Evolutionary conservation across 768 basidiomycete genomes (phyloP), one percentile per base, ranked within the genome.

Genomic region (Auricularia sp.): DNA sequence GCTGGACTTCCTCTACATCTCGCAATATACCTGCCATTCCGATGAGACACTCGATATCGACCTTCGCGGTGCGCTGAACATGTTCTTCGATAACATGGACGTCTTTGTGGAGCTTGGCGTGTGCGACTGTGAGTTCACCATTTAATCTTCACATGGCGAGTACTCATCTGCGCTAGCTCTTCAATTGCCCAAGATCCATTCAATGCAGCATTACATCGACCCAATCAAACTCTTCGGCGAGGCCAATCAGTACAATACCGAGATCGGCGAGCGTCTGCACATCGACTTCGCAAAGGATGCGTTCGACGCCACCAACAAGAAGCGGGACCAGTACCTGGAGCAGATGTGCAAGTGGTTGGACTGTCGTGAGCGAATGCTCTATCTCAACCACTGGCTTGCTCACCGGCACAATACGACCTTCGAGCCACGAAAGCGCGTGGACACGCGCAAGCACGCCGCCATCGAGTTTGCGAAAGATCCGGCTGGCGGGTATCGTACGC

Each of bases 131-230:
- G 39, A 7, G 39, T 39, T 13, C 24, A 29, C 24, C 24, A 29
- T 29, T 29, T 29, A 29, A 29, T 29, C 24, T 29, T 29, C 24
- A 29, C 24, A 29, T 29, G 24, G 24, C 24, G 24, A 29, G 24
- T 39, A 39, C 39, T 8, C 24, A 3, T 7, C 34, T 14, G 56
- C 29, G 24, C 54, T 65, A 4, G 66, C 73, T 45, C 74, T 77
- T 65, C 73, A 73, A 56, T 70, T 77, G n/a, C 72, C 75, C 1
- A 77, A 77, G 66, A 18, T 69, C 16, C 56, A 59, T 33, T 13
- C 8, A 4, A 6, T 67, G 13, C 51, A 61, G 16, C 74, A 74
- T 59, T 74, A 73, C 61, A 42, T 68, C 13, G 6, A 36, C 0
- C 62, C 65, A 2, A 75, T 75, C 42, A 62, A 63, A 1, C 47